Evolutionary conservation across 2,329 filamentous ascomycete species (phyloP), one percentile per base, ranked within the genome.

Genomic region (Botryotinia narcissicola): DNA sequence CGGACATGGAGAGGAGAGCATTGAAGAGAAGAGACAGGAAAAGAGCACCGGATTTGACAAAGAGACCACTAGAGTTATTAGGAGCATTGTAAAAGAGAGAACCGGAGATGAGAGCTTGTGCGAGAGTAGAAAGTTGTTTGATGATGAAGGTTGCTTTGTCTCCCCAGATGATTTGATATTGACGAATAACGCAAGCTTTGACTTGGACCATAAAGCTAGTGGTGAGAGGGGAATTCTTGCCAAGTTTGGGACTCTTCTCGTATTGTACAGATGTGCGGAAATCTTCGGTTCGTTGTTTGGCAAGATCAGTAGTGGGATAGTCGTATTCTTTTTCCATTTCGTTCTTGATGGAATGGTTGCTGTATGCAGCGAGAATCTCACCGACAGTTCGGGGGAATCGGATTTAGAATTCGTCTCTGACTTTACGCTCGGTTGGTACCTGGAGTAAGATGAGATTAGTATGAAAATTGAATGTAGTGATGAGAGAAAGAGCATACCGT

Each of bases 1-100:
- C 91, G 1, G 89, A 86, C 85, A 92, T 88, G 35, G 89, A 85
- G 1, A 92, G 79, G 12, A 93, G 81, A 73, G 86, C 84, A 78
- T 91, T 90, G 80, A 87, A 90, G 0, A 93, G 82, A 0, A 92
- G 83, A 0, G 90, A 84, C 69, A 92, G 87, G 83, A 92, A 93
- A 7, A 91, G 82, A 0, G 89, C 86, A 70, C 90, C 91, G 0
- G 86, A 85, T 77, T 91, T 91, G 77, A 87, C 79, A 79, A 92
- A 92, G 0, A 93, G 81, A 14, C 90, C 91, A 1, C 81, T 84
- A 0, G 89, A 88, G 68, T 86, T 88, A 37, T 82, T 74, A 0
- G 89, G 86, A 0, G 90, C 87, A 72, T 90, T 85, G 81, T 92
- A 93, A 81, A 93, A 93, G 5, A 92, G 84, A 0, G 90, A 92